Evolutionary conservation across 176 grass and related monocot species (phyloP), one percentile per base, ranked within the genome.

Genomic region (Puccinellia tenuiflora): DNA sequence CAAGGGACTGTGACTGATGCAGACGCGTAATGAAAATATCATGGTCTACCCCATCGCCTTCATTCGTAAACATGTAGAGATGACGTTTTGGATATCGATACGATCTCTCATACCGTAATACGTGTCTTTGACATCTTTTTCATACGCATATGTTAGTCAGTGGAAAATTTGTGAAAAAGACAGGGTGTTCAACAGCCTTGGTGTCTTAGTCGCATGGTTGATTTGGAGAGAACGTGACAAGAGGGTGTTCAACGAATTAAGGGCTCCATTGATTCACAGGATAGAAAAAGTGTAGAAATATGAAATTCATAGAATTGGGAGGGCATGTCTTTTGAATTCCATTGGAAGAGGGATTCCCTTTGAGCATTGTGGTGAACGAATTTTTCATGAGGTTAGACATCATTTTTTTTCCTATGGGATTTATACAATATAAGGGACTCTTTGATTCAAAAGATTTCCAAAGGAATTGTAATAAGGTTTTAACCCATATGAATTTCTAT

Each of bases 11-110:
- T 17, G 81, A 76, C 82, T 25, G 46, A 4, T 84, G 71, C 20
- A 40, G 78, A 86, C 45, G 18, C 28, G 24, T 43, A 39, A 75
- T 35, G 73, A 43, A 73, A 85, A 86, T 28, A 71, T 18, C 64
- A n/a, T 52, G 81, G n/a, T n/a, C n/a, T 82, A 29, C 26, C 18
- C 60, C 3, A 33, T 18, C 15, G 6, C 13, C 6, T 31, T 63
- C 6, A 26, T 30, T 30, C 6, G 15, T 63, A 31, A 18, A 63
- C 7, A 63, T 63, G 8, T 31, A 31, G 1, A 59, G 14, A 31
- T 63, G 60, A 63, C 60, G 60, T 63, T 63, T 8, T 31, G 13
- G 60, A 63, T 63, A 31, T 31, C 14, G 15, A 63, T 17, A 63
- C 60, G 28, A 7, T 62, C 59, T 16, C 59, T 54, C 21, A 54